Conservation (phyloP, 2,329 filamentous ascomycete genomes). For the Colletotrichum spaethianum region DNA sequence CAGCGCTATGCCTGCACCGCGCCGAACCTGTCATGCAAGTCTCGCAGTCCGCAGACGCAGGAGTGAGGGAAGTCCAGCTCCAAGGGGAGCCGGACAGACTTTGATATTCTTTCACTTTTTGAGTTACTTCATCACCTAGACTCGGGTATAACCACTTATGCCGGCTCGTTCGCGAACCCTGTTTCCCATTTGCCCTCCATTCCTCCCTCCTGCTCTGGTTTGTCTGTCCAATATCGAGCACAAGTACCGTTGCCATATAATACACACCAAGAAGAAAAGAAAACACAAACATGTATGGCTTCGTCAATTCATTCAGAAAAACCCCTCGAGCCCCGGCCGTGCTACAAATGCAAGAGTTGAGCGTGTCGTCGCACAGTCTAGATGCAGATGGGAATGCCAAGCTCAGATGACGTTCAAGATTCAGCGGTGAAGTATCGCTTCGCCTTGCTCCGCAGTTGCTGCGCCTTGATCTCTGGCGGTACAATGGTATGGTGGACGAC, state of each 20-base stretch:
- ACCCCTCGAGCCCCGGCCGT: not conserved
- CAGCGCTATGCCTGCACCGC: not conserved
- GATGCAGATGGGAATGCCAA: not conserved
- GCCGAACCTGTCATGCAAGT: not conserved
- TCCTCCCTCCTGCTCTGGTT: not conserved
- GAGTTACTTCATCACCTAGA: conserved; percentile 13
- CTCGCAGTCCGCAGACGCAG: too few species aligned
- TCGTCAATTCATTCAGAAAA: conserved; percentile 34
- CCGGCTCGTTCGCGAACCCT: not conserved
- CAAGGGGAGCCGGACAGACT: not conserved
- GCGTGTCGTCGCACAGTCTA: not conserved
- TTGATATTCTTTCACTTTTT: not conserved
- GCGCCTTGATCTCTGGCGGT: conserved; percentile 78
- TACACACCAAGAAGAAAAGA: conserved; percentile 3
- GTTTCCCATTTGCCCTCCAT: not conserved
- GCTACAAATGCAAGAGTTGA: not conserved
- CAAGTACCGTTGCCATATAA: not conserved
- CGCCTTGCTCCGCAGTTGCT: conserved; percentile 74
- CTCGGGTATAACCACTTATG: conserved; percentile 16
- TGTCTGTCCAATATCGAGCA: not conserved
- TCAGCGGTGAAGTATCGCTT: conserved; percentile 83
- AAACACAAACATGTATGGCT: conserved; percentile 6
- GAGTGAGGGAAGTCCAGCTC: not conserved
- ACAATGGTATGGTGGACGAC: conserved; percentile 90
- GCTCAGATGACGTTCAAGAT: conserved; percentile 45